phyloP scores from a whole-genome alignment of 2,329 filamentous ascomycete species.

The Cercospora zeina region DNA sequence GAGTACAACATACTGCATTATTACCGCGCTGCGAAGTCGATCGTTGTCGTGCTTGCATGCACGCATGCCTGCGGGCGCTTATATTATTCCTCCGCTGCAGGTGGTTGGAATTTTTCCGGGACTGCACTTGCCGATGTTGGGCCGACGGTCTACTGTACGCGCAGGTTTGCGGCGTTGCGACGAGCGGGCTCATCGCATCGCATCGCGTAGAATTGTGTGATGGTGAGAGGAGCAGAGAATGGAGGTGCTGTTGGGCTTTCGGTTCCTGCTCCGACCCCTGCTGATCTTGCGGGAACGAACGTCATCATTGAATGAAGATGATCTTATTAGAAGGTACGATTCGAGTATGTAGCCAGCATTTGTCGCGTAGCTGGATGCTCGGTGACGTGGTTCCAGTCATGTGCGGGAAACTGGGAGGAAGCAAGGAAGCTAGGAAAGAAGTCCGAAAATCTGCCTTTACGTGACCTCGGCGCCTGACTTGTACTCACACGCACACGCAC shows the following conservation, averaged over 20 bases:
- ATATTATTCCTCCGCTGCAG: not conserved
- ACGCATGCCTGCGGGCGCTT: not conserved
- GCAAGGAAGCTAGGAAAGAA: too few relatives aligned
- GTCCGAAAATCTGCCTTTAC: too few relatives aligned
- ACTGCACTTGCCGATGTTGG: not conserved
- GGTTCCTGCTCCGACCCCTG: constrained; percentile 3
- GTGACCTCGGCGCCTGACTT: too few relatives aligned
- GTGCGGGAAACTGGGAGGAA: too few relatives aligned
- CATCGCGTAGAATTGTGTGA: too few relatives aligned
- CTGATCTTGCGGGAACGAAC: not conserved
- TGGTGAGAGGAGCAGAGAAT: too few relatives aligned
- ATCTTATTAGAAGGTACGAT: too few relatives aligned
- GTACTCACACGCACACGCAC: too few relatives aligned
- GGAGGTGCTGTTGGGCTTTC: not conserved
- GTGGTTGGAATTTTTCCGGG: not conserved
- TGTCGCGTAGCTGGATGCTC: too few relatives aligned
- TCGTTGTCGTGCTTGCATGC: not conserved
- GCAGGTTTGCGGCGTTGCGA: not conserved
- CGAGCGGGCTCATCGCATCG: too few relatives aligned
- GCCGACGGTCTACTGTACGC: not conserved
- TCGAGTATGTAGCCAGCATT: too few relatives aligned
- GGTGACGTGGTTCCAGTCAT: too few relatives aligned
- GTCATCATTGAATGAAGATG: not conserved
- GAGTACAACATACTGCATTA: not conserved
- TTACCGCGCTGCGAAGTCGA: not conserved